phyloP scores from a whole-genome alignment of 2,329 filamentous ascomycete genomes.

The Meredithiella fracta region DNA sequence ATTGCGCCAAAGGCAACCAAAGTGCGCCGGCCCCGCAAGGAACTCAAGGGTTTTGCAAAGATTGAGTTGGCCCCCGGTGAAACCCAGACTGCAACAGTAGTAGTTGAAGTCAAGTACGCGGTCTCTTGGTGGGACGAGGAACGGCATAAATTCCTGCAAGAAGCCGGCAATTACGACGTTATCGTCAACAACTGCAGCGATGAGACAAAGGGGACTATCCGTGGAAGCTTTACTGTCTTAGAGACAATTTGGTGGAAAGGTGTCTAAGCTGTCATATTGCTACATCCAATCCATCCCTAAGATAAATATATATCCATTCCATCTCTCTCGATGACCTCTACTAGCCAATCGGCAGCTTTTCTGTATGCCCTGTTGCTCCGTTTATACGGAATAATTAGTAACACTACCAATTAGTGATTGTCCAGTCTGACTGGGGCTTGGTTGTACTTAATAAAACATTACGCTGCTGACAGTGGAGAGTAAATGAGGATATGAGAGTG shows the following conservation, averaged over 20 bases:
- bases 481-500: no score
- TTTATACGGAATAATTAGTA: neutral
- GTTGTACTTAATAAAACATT: no score
- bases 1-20: conserved; percentile 32
- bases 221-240: conserved; percentile 36
- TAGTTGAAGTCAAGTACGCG: conserved; percentile 45
- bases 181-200: conserved; percentile 42
- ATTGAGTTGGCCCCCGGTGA: conserved; percentile 44
- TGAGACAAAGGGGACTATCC: conserved; percentile 32
- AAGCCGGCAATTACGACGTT: conserved; percentile 48
- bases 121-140: conserved; percentile 57
- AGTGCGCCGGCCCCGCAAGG: conserved; percentile 41
- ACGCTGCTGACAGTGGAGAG: no score
- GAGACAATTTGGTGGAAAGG: conserved; percentile 54
- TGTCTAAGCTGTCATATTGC: no score
- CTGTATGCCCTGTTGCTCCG: neutral
- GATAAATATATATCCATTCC: no score
- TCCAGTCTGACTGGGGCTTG: no score
- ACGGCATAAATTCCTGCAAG: conserved; percentile 46
- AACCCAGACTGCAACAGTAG: conserved; percentile 38
- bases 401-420: neutral
- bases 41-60: conserved; percentile 51
- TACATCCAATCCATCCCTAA: no score
- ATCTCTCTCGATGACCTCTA: no score
- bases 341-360: neutral